Base-by-base conservation (phyloP, 2,329 filamentous ascomycete genomes). In the Ophiobolus disseminans region DNA sequence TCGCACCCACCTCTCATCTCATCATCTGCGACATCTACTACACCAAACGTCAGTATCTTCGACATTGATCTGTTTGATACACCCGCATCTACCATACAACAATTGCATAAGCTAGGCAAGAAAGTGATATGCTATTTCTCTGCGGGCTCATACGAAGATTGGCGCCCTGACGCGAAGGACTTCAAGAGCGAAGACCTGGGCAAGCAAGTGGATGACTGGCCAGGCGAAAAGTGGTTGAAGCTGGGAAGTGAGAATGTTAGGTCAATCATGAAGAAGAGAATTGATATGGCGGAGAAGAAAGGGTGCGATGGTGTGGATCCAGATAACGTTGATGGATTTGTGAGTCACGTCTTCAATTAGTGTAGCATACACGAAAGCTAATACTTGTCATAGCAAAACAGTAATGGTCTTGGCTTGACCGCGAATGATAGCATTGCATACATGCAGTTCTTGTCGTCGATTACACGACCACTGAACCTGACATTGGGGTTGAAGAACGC, bases 91-190 rank as follows among this genome's bases (percentile, higher is more conserved):
- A 77, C 73, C 1, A 81, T 86, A 40, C 51, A 69, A 3, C 65
- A 68, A 4, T 73, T 86, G 11, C 80, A 85, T 32, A 55, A 58
- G 3, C 62, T 77, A 21, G 81, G 79, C 7, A 82, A 82, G 63
- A 84, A 82, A 53, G 82, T 89, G 44, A 86, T 90, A 49, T 91
- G 88, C 75, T 91, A 91, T 73, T 90, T 90, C 74, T 87, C 84
- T 41, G 86, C 86, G 0, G 88, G 88, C 1, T 86, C 83, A 6
- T 89, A 81, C 59, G 88, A 91, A 70, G 66, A 83, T 41, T 83
- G 80, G 75, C 79, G 87, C 3, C 71, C 78, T 1, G 88, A 90
- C 64, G 77, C 78, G 14, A 65, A 63, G 22, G 60, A 81, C 4
- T 90, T 89, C 63, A 63, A 73, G 6, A 53, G 75, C 1, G 66